Evolutionary conservation across 73 alveolate genomes (phyloP), one percentile per base, ranked within the genome.

Genomic region (Paramecium octaurelia): DNA sequence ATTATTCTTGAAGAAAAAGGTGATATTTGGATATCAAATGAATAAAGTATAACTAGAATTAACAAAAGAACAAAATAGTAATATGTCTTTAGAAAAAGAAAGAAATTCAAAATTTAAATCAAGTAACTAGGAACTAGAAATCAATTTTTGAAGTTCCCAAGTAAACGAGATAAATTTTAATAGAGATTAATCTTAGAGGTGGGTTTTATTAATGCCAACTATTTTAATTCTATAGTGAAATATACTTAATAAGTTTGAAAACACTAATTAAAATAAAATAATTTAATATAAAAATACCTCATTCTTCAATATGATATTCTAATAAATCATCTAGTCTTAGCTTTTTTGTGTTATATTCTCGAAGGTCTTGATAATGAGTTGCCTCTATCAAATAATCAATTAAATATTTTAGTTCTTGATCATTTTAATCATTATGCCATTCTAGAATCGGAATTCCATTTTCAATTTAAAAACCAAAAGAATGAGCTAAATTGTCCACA

Each of bases 401-500:
- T 64, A 97, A 86, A 71, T 94, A 95, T 77, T 92, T 93, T 93
- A 97, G 92, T 92, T 96, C 99, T 86, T 93, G 92, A 94, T 96
- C 99, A 18, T 73, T 43, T 80, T 84, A 50, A 70, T 95, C 97
- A 36, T 95, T 85, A 64, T 95, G 96, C 93, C 95, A 96, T 42
- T 97, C 97, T 12, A 96, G 70, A 43, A 96, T 96, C 18, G 99
- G 99, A 2, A 96, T 93, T 20, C 99, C 99, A 57, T 96, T 96
- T 38, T 96, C 96, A 27, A 97, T 93, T 85, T 97, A 95, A 85
- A 69, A 97, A 6, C 98, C 98, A 85, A 97, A 97, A 6, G 99
- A 95, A 58, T 95, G 95, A 23, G 97, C 99, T 50, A 98, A 95
- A 93, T 97, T 97, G 97, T 97, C 99, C n/a, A 97, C 97, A 42